These are phyloP conservation scores for Carex myosuroides DNA, from an alignment of 176 grass and related monocot species.

Conservation along the genomic window DNA sequence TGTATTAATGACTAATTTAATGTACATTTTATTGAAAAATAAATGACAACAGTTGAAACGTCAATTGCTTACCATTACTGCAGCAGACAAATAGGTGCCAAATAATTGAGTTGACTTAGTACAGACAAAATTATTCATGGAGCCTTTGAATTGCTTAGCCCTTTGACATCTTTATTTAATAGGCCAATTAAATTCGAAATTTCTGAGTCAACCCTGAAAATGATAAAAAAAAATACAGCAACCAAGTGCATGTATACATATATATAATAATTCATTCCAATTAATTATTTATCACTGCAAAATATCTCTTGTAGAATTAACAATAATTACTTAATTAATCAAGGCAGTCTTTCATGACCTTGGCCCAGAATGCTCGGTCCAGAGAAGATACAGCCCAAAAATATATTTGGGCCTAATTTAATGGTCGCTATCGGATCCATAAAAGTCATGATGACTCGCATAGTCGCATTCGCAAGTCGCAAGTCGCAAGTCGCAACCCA, in stretches of 20 bases:
- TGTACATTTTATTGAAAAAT: not conserved
- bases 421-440: not conserved
- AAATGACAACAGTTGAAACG: not conserved
- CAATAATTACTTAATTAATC: no score
- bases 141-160: not conserved
- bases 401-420: not conserved
- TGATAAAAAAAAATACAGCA: not conserved
- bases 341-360: no score
- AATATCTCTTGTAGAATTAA: not conserved
- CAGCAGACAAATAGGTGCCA: not conserved
- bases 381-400: not conserved
- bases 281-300: no score
- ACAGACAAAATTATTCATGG: no score
- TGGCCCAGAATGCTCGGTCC: not conserved
- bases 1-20: not conserved
- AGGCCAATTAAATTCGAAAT: not conserved
- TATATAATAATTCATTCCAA: not conserved
- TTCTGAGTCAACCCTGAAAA: not conserved
- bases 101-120: not conserved
- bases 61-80: constrained; percentile 3
- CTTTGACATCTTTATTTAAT: not conserved
- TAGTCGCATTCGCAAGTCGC: no score
- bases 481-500: no score
- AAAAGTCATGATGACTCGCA: not conserved
- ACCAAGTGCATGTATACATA: not conserved